Conservation (phyloP, 768 basidiomycete species). For the Cytidiella melzeri region DNA sequence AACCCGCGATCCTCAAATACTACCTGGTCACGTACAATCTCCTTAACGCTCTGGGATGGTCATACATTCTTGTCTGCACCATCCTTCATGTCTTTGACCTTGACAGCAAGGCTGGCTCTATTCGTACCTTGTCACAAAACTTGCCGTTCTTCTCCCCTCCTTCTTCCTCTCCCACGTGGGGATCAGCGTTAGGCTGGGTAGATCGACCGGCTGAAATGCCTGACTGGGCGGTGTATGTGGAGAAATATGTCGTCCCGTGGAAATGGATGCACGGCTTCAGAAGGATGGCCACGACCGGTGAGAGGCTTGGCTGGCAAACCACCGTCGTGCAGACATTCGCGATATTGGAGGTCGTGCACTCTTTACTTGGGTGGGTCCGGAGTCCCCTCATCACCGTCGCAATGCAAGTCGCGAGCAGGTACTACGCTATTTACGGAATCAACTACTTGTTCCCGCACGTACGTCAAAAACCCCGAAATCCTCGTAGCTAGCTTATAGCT, state of each 20-base stretch:
- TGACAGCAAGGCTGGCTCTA: slow-evolving; percentile 8
- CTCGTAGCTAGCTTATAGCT: slow-evolving; percentile 5
- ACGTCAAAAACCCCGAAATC: slow-evolving; percentile 27
- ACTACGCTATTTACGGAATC: slow-evolving; percentile 85
- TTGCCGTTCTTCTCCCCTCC: slow-evolving; percentile 8
- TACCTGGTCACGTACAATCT: slow-evolving; percentile 81
- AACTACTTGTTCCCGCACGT: slow-evolving; percentile 59
- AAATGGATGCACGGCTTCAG: slow-evolving; percentile 35
- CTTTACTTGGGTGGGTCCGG: slow-evolving; percentile 70
- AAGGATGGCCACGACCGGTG: slow-evolving; percentile 52
- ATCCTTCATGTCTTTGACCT: slow-evolving; percentile 38
- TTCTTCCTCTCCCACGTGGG: neutral
- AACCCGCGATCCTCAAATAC: slow-evolving; percentile 22
- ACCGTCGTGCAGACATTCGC: slow-evolving; percentile 82
- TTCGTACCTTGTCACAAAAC: slow-evolving; percentile 9
- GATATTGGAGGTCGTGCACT: slow-evolving; percentile 78
- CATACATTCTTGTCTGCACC: slow-evolving; percentile 55
- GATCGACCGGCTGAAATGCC: neutral
- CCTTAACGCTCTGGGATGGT: slow-evolving; percentile 71
- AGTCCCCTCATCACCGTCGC: slow-evolving; percentile 69
- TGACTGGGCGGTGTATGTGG: slow-evolving; percentile 2
- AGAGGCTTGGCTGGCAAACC: slow-evolving; percentile 53
- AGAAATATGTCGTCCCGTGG: slow-evolving; percentile 25
- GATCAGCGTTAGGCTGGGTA: neutral
- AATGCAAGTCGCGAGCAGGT: slow-evolving; percentile 74